Percentiles rank a stretch among this genome's conserved stretches.
Conservation (phyloP, 2,329 filamentous ascomycete species). For the Aspergillus sp. region DNA sequence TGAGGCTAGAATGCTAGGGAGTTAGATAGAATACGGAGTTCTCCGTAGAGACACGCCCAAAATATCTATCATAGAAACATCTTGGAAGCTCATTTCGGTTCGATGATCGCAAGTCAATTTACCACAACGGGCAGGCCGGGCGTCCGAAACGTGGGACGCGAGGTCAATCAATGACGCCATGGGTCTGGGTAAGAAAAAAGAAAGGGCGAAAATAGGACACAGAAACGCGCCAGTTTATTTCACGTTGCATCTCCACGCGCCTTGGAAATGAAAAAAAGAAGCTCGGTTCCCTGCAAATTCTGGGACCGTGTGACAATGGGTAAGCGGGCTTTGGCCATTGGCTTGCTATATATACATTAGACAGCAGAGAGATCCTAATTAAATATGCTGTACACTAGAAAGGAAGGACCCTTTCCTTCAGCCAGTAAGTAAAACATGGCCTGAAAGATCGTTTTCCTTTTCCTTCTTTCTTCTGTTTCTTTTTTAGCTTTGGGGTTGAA, state of each 20-base stretch:
- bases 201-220: background rate
- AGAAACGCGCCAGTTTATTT: background rate
- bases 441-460: slow-evolving; percentile 1
- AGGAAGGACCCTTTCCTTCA: too few relatives aligned
- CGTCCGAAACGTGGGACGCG: slow-evolving; percentile 32
- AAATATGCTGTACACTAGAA: too few relatives aligned
- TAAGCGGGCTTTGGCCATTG: background rate
- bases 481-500: slow-evolving; percentile 16
- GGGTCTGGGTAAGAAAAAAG: slow-evolving; percentile 9
- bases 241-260: background rate
- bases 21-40: too few relatives aligned
- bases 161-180: slow-evolving; percentile 31
- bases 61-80: background rate
- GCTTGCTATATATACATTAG: background rate
- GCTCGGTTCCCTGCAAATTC: background rate
- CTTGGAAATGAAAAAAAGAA: too few relatives aligned
- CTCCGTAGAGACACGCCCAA: too few relatives aligned
- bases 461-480: background rate
- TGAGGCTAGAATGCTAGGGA: background rate
- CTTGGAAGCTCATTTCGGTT: slow-evolving; percentile 9
- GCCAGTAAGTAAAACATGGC: too few relatives aligned
- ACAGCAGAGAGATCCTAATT: too few relatives aligned
- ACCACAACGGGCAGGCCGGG: slow-evolving; percentile 23
- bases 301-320: background rate
- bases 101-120: slow-evolving; percentile 16